These are phyloP conservation scores for Pseudogymnoascus sp. DNA, from an alignment of 2,329 filamentous ascomycete species.

Conservation along the genomic window DNA sequence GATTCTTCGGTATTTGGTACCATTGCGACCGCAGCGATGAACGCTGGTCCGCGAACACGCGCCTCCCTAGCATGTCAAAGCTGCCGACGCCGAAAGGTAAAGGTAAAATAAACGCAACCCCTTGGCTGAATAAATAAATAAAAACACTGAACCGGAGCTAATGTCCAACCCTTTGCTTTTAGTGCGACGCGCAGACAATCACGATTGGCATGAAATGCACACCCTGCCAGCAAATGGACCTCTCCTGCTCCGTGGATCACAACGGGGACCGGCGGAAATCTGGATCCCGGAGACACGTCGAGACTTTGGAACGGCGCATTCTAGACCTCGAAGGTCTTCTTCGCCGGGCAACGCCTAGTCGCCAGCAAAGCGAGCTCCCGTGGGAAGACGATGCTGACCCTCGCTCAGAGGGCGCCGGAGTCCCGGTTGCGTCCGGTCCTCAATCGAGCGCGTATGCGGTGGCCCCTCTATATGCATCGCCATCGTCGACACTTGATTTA, in stretches of 20 bases:
- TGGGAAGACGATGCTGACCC: neutral
- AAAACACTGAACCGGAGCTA: neutral
- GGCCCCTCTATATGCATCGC: neutral
- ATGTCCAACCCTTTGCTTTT: neutral
- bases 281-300: neutral
- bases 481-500: neutral
- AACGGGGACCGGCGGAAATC: neutral
- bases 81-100: neutral
- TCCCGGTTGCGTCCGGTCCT: neutral
- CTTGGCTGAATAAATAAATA: neutral
- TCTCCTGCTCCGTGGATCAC: neutral
- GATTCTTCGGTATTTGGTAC: neutral
- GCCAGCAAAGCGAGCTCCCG: neutral
- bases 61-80: neutral
- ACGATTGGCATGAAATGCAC: neutral
- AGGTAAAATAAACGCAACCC: neutral
- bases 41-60: neutral
- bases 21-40: neutral
- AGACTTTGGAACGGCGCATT: neutral
- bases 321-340: neutral
- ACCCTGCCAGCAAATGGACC: neutral
- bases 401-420: neutral
- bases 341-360: neutral
- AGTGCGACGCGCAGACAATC: neutral
- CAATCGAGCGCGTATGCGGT: neutral